phyloP scores from a whole-genome alignment of 306 rosid genomes.

The Hippophae gyantsensis region DNA sequence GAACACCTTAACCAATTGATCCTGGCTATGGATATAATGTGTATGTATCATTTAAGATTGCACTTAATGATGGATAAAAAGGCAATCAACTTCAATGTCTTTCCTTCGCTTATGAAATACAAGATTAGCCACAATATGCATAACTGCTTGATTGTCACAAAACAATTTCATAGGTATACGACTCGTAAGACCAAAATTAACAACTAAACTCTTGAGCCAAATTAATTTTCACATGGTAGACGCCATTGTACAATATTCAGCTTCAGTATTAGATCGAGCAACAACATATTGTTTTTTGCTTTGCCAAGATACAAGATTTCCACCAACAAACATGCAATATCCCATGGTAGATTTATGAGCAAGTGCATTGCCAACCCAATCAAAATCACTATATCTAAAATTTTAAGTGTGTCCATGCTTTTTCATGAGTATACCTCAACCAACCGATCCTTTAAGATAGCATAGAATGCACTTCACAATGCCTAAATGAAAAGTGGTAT shows the following conservation, averaged over 20 bases:
- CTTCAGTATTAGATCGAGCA: neutral
- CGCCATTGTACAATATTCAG: neutral
- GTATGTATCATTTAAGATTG: neutral
- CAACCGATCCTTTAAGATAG: too few relatives aligned
- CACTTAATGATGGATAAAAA: too few relatives aligned
- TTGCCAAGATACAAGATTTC: neutral
- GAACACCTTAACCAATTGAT: neutral
- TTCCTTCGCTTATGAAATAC: neutral
- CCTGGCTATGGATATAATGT: neutral
- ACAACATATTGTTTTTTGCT: neutral
- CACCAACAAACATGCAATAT: neutral
- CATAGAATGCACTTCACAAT: too few relatives aligned
- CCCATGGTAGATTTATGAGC: neutral
- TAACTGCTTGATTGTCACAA: neutral
- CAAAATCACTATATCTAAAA: too few relatives aligned
- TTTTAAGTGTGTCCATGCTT: too few relatives aligned
- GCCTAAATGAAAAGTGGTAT: too few relatives aligned
- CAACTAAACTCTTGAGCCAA: neutral
- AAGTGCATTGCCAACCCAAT: too few relatives aligned
- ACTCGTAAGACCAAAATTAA: too few relatives aligned
- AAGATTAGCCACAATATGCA: neutral
- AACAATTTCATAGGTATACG: neutral
- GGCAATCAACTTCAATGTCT: neutral
- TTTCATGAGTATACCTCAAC: too few relatives aligned
- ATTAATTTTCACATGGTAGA: neutral